Percentiles rank a stretch among this genome's conserved stretches.
Conservation (phyloP, 208 protist species). For the Leishmania tarentolae region DNA sequence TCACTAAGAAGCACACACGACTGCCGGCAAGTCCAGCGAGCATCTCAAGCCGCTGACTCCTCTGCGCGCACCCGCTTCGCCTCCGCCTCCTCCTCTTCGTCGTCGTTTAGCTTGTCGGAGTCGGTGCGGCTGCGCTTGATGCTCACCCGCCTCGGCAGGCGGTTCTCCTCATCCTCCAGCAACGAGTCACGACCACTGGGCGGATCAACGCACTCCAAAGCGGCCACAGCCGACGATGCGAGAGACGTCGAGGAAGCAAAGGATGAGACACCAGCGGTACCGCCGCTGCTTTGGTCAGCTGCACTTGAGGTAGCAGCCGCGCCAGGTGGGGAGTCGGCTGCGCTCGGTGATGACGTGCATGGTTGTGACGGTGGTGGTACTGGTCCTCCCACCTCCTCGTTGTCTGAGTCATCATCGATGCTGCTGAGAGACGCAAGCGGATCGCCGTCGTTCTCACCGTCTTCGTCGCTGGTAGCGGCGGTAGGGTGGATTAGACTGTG, state of each 20-base stretch:
- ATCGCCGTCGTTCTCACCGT: constrained; percentile 14
- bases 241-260: not conserved
- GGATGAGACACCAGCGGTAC: not conserved
- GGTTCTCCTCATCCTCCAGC: constrained; percentile 35
- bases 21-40: not conserved
- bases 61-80: constrained; percentile 13
- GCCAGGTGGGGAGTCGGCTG: not conserved
- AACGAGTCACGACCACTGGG: constrained; percentile 21
- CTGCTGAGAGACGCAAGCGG: constrained; percentile 25
- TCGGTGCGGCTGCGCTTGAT: constrained; percentile 20
- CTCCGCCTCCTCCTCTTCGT: constrained; percentile 26
- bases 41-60: constrained; percentile 13
- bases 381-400: constrained; percentile 13
- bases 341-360: not conserved
- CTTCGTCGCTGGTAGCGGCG: constrained; percentile 3
- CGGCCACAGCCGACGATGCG: not conserved
- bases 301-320: not conserved
- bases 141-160: constrained; percentile 22
- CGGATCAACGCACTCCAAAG: constrained; percentile 13
- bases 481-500: constrained; percentile 12
- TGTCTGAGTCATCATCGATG: constrained; percentile 17
- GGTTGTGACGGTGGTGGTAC: not conserved
- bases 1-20: not conserved
- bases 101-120: constrained; percentile 15
- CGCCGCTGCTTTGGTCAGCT: constrained; percentile 15